Conservation (phyloP, 139 green algal genomes). For the Monoraphidium neglectum region DNA sequence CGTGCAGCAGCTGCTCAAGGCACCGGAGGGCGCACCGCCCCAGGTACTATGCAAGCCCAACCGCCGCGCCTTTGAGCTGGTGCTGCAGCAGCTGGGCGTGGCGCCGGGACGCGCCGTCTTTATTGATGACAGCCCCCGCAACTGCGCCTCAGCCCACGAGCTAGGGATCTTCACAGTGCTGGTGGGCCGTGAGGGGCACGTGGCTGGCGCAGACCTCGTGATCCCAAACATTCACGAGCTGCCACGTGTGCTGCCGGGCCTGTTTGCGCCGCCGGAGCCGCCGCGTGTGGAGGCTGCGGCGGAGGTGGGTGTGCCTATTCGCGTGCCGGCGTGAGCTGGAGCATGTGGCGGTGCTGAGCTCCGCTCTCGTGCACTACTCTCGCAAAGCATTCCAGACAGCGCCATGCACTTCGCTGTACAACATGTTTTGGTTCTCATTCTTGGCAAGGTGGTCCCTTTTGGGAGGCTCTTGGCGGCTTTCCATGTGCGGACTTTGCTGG, state of each 20-base stretch:
- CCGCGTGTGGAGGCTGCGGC: background rate
- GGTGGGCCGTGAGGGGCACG: background rate
- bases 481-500: too few relatives aligned
- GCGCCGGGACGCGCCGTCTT: constrained; percentile 55
- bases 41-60: background rate
- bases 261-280: constrained; percentile 16
- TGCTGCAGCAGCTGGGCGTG: constrained; percentile 50
- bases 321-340: too few relatives aligned
- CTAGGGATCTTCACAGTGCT: constrained; percentile 68
- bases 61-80: constrained; percentile 45
- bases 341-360: too few relatives aligned
- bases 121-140: constrained; percentile 79
- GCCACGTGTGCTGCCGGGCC: constrained; percentile 28
- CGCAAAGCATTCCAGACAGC: too few relatives aligned
- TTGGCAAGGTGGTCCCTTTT: too few relatives aligned
- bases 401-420: too few relatives aligned
- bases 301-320: too few relatives aligned
- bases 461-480: too few relatives aligned
- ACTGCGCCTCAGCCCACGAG: constrained; percentile 64
- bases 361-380: too few relatives aligned
- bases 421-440: too few relatives aligned
- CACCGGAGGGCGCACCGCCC: background rate
- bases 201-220: constrained; percentile 27
- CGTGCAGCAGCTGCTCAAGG: background rate
- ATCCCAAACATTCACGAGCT: constrained; percentile 30